These are phyloP conservation scores for Symbiotaphrina buchneri DNA, from an alignment of 495 filamentous ascomycete genomes.

Conservation along the genomic window DNA sequence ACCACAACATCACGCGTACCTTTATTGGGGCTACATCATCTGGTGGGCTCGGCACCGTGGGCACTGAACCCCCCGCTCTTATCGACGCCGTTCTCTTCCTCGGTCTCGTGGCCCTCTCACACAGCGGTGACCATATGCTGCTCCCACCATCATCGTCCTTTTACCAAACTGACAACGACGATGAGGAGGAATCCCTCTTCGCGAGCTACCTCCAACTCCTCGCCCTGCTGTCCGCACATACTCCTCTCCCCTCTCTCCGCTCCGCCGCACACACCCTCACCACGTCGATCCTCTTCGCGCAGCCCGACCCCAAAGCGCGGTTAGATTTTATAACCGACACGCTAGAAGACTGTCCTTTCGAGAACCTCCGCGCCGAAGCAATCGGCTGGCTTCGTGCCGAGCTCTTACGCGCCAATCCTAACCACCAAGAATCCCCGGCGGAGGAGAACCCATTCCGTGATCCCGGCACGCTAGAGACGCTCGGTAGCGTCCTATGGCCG, in stretches of 20 bases:
- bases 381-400: constrained; percentile 79
- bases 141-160: too few species aligned
- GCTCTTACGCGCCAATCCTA: constrained; percentile 26
- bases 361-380: constrained; percentile 57
- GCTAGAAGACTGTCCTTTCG: constrained; percentile 57
- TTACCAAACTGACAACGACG: constrained; percentile 12
- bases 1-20: constrained; percentile 30
- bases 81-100: constrained; percentile 23
- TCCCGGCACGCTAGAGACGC: too few species aligned
- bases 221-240: constrained; percentile 42
- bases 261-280: constrained; percentile 58
- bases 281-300: constrained; percentile 44
- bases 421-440: too few species aligned
- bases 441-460: constrained; percentile 1
- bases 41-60: constrained; percentile 8
- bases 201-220: constrained; percentile 36
- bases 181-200: constrained; percentile 13
- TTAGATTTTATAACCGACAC: constrained; percentile 61
- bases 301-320: constrained; percentile 46
- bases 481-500: too few species aligned
- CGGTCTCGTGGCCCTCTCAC: constrained; percentile 12
- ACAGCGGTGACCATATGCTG: constrained; percentile 7
- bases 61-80: constrained; percentile 15
- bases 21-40: constrained; percentile 24
- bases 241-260: constrained; percentile 39